These are phyloP conservation scores for Aspergillus affinis DNA, from an alignment of 495 filamentous ascomycete genomes.

Conservation along the genomic window DNA sequence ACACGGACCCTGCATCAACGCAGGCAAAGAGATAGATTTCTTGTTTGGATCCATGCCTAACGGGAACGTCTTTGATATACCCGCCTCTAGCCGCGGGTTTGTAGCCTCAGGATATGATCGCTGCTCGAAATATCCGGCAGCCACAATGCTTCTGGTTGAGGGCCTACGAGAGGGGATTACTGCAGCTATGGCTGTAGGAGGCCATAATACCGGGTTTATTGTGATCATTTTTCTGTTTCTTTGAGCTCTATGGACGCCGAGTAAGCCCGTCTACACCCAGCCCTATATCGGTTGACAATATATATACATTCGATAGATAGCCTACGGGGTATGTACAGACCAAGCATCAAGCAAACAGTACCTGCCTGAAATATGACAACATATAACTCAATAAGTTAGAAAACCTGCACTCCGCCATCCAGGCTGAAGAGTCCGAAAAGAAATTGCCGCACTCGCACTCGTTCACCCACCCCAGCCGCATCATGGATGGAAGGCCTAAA, in stretches of 20 bases:
- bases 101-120: not conserved
- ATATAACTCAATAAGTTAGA: too few species aligned
- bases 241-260: not conserved
- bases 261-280: not conserved
- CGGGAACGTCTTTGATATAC: not conserved
- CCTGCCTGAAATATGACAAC: too few species aligned
- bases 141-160: not conserved
- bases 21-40: slow-evolving; percentile 7
- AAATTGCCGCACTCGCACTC: too few species aligned
- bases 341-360: not conserved
- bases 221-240: not conserved
- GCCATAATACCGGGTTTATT: too few species aligned
- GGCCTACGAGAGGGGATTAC: not conserved
- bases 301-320: too few species aligned
- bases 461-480: not conserved
- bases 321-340: too few species aligned
- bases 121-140: not conserved
- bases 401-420: not conserved
- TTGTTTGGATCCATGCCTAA: slow-evolving; percentile 4
- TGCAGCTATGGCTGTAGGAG: not conserved
- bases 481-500: not conserved
- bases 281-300: not conserved
- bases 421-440: not conserved
- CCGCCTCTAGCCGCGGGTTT: slow-evolving; percentile 8
- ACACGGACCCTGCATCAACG: slow-evolving; percentile 18